phyloP scores from a whole-genome alignment of 2,329 filamentous ascomycete genomes.

The Akanthomyces muscarius region DNA sequence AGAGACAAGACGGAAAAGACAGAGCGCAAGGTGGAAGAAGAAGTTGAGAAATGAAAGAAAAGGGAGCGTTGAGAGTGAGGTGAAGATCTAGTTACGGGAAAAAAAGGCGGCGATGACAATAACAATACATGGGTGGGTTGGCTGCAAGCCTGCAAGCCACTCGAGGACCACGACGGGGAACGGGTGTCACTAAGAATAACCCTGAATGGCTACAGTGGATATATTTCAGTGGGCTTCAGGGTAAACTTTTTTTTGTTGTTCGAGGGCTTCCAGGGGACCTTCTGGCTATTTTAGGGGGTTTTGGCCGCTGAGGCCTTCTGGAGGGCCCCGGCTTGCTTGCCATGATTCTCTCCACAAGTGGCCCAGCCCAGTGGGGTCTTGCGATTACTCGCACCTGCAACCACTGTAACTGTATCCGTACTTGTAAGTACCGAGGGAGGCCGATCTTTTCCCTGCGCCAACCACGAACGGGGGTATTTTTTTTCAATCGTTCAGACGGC shows the following conservation, averaged over 20 bases:
- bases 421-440: not conserved
- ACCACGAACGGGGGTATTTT: too few relatives aligned
- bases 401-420: not conserved
- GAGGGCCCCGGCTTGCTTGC: not conserved
- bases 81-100: not conserved
- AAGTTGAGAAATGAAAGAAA: too few relatives aligned
- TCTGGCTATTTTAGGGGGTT: too few relatives aligned
- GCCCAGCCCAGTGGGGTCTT: not conserved
- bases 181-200: not conserved
- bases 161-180: not conserved
- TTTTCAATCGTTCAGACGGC: too few relatives aligned
- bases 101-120: constrained; percentile 6
- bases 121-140: not conserved
- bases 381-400: not conserved
- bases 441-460: too few relatives aligned
- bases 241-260: not conserved
- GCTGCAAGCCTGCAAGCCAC: not conserved
- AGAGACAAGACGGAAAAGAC: not conserved
- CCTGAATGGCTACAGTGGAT: not conserved
- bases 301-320: not conserved
- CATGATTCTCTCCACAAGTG: not conserved
- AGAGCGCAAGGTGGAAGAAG: not conserved
- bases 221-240: not conserved
- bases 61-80: not conserved
- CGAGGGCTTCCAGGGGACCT: too few relatives aligned